Base-by-base conservation (phyloP, 805 yeast species). In the Metschnikowia cubensis region DNA sequence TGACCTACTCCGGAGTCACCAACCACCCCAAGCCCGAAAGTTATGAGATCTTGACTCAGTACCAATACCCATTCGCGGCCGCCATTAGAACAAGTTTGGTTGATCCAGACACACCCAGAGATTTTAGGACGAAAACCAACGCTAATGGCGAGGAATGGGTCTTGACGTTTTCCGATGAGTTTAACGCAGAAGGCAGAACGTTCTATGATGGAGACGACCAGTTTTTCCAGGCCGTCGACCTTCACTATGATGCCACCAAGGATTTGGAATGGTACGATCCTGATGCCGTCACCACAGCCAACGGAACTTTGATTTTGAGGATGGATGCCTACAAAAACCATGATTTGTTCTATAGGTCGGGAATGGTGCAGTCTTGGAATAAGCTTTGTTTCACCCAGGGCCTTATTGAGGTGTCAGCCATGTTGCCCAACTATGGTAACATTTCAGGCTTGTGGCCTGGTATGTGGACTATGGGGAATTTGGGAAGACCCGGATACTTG, bases 1-100 rank as follows among this genome's bases (percentile, higher is more conserved):
- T 92, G 45, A 90, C 97, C 0, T 92, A 77, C 67, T 75, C 96
- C 2, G 96, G 96, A 51, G 82, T 79, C 29, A 69, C 81, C 6
- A 45, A 59, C 20, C 63, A 54, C 38, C 50, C 55, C 48, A 70
- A 61, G 53, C 54, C 56, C 4, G 46, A 43, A 15, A 35, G 54
- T 22, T 58, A 58, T 47, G 58, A 53, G 48, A 41, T 58, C 32
- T 57, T 60, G 50, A 51, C 57, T 31, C 22, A 41, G 15, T 72
- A 71, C 58, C 46, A 59, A 36, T 72, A 71, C 55, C 76, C 76
- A 8, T 43, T 68, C 18, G 50, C 71, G 15, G 59, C 68, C 11
- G 73, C 74, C 17, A 67, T 71, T 38, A 56, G 77, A 49, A 65
- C 70, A 4, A 55, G 54, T 14, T 61, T 72, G 50, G 59, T 72